Evolutionary conservation across 1,284 basidiomycete species (phyloP), one percentile per base, ranked within the genome.

Genomic region (Pisolithus thermaeus): DNA sequence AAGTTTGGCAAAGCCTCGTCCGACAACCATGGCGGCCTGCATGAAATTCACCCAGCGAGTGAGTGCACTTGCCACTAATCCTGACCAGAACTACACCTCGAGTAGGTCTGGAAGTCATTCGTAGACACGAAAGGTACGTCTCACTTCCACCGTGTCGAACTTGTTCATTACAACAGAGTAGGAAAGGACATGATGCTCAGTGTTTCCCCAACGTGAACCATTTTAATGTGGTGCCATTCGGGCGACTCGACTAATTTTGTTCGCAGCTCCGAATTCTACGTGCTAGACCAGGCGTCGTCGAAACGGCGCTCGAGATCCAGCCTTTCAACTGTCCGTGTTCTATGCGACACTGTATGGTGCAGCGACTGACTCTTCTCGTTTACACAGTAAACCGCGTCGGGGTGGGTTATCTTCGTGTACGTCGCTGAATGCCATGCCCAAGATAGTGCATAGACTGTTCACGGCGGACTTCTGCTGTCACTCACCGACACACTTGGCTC

Each of bases 401-500:
- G 58, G 87, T 89, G 63, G 62, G 78, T 55, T 14, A 11, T 28
- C 51, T 18, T 39, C 7, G 12, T n/a, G 25, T 51, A 41, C 16
- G 7, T 16, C n/a, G 5, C 50, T 55, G 44, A 58, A 30, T 45
- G 22, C 67, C 64, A 69, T 67, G 59, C 68, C 68, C 63, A 51
- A 39, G 12, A 47, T 20, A 23, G 25, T 27, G 18, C 28, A 7
- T 9, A 58, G 56, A 77, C 77, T 60, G 83, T 90, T 8, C 92
- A 95, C 61, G 92, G 92, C 11, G 92, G 92, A 7, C 75, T 94
- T 38, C 84, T 94, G 59, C 70, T 90, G 61, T 90, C 90, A 2
- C 70, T 96, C 18, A 90, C 90, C 8, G 92, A 95, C 65, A 92
- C 90, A 7, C 71, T 91, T 43, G 92, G 92, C 6, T 90, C 87